A percentile compares a stretch with the other conserved stretches of the same genome.
These are phyloP conservation scores for Apiotrichum porosum DNA, from an alignment of 1,284 basidiomycete species.

Conservation along the genomic window DNA sequence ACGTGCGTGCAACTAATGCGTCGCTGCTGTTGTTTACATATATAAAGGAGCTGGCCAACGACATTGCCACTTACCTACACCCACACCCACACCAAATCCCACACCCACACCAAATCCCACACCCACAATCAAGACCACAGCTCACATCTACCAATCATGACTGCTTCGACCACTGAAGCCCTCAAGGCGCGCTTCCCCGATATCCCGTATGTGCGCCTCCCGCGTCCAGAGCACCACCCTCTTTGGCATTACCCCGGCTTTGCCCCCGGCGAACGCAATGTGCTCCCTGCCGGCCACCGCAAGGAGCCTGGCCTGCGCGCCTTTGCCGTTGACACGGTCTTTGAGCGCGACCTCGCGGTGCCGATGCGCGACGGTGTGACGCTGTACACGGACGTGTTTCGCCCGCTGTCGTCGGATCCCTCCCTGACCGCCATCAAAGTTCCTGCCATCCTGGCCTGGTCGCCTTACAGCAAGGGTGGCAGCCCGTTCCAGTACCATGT, in stretches of 20 bases:
- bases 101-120: too few relatives aligned
- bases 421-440: slow-evolving; percentile 14
- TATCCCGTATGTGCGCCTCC: not conserved
- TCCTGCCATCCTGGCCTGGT: slow-evolving; percentile 26
- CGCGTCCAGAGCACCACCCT: not conserved
- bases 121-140: too few relatives aligned
- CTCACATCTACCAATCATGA: too few relatives aligned
- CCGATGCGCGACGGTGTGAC: slow-evolving; percentile 25
- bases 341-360: slow-evolving; percentile 2
- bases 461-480: slow-evolving; percentile 25
- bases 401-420: slow-evolving; percentile 20
- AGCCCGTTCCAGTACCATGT: slow-evolving; percentile 1
- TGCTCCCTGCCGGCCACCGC: not conserved
- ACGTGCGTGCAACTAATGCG: too few relatives aligned
- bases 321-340: not conserved
- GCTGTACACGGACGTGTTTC: slow-evolving; percentile 28
- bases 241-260: not conserved
- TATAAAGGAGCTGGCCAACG: too few relatives aligned
- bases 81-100: too few relatives aligned
- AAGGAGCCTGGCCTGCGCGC: not conserved
- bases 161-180: too few relatives aligned
- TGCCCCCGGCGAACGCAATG: not conserved
- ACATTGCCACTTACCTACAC: too few relatives aligned
- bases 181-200: not conserved
- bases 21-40: too few relatives aligned